Evolutionary conservation across 1,284 basidiomycete genomes (phyloP).

Genomic region (Leccinum pachyderme): DNA sequence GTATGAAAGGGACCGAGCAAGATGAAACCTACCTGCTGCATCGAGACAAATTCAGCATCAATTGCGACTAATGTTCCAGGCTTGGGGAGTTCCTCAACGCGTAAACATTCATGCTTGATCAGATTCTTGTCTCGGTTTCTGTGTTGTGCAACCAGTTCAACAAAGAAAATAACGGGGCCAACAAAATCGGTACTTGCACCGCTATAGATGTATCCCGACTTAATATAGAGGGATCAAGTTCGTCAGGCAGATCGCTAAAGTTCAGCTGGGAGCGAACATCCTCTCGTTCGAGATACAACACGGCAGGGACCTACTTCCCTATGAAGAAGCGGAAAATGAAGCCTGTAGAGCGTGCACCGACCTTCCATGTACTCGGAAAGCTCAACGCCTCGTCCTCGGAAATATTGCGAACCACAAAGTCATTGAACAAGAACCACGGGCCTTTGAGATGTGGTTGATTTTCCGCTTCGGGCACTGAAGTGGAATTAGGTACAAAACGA

Average conservation of each 20-base stretch:
- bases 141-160: neutral
- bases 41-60: constrained; percentile 96
- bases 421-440: constrained; percentile 96
- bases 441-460: constrained; percentile 41
- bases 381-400: constrained; percentile 84
- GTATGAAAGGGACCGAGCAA: neutral
- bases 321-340: neutral
- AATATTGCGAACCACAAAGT: constrained; percentile 88
- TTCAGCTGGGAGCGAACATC: constrained; percentile 63
- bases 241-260: constrained; percentile 62
- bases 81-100: constrained; percentile 76
- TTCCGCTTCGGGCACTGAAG: constrained; percentile 65
- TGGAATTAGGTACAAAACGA: constrained; percentile 2
- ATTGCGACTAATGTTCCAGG: constrained; percentile 91
- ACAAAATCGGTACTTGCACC: constrained; percentile 47
- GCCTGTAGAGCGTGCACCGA: constrained; percentile 26
- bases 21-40: constrained; percentile 72
- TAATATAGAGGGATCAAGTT: constrained; percentile 74
- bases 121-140: constrained; percentile 70
- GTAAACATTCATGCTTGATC: constrained; percentile 79
- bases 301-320: constrained; percentile 70
- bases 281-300: constrained; percentile 83
- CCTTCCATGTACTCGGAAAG: constrained; percentile 93
- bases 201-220: constrained; percentile 87
- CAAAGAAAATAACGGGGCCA: neutral